phyloP scores from a whole-genome alignment of 176 grass and related monocot genomes.

The Dactylis glomerata region DNA sequence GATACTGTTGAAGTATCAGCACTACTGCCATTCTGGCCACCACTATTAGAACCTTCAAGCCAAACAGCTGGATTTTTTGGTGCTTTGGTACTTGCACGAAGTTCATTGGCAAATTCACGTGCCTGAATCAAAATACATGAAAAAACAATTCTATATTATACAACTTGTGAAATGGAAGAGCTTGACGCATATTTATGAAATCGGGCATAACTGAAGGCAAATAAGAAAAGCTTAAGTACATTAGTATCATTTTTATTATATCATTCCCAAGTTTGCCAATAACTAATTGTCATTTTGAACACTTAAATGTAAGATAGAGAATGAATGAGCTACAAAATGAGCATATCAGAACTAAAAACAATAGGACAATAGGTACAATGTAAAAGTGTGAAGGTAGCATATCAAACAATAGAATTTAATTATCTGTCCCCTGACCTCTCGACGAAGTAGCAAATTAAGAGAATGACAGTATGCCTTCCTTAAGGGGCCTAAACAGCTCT shows the following conservation, averaged over 20 bases:
- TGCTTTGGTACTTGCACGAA: conserved; percentile 89
- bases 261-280: conserved; percentile 1
- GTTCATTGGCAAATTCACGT: conserved; percentile 98
- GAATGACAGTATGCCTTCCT: conserved; percentile 97
- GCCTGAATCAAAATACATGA: conserved; percentile 52
- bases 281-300: background rate
- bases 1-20: conserved; percentile 87
- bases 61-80: conserved; percentile 80
- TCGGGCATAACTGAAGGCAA: background rate
- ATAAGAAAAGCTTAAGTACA: background rate
- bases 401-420: conserved; percentile 2
- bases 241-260: background rate
- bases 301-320: background rate
- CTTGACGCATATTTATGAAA: background rate
- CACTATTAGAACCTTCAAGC: conserved; percentile 76
- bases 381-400: background rate
- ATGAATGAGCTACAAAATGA: background rate
- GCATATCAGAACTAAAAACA: background rate
- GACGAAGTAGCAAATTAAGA: conserved; percentile 93
- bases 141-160: background rate
- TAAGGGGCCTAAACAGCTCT: conserved; percentile 79
- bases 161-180: background rate
- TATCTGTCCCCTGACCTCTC: conserved; percentile 69
- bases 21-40: conserved; percentile 57
- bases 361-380: background rate